These are phyloP conservation scores for Tricharina praecox DNA, from an alignment of 495 filamentous ascomycete species.

Conservation along the genomic window DNA sequence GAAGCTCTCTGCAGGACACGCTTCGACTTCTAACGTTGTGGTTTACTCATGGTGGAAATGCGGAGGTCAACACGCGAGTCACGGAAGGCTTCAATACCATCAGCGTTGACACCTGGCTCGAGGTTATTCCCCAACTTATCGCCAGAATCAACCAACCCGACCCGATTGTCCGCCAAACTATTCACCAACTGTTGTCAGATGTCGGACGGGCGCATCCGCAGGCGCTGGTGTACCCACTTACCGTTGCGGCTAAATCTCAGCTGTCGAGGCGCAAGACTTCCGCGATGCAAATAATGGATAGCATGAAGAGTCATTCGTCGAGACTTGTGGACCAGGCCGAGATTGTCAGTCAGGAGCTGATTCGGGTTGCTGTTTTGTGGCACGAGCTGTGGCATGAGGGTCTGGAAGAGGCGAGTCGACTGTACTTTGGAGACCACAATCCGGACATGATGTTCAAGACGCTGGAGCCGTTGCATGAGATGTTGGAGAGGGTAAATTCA, in stretches of 20 bases:
- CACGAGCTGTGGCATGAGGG: constrained; percentile 98
- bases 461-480: constrained; percentile 75
- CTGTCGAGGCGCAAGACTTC: constrained; percentile 66
- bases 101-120: constrained; percentile 92
- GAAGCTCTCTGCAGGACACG: constrained; percentile 89
- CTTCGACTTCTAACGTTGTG: constrained; percentile 82
- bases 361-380: constrained; percentile 92
- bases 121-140: constrained; percentile 93
- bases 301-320: constrained; percentile 88
- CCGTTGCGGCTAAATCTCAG: constrained; percentile 89
- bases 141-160: constrained; percentile 94
- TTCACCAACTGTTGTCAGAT: constrained; percentile 79
- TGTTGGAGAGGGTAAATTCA: constrained; percentile 47
- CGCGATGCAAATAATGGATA: constrained; percentile 86
- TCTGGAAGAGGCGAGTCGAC: constrained; percentile 86
- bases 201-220: constrained; percentile 89
- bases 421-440: constrained; percentile 87
- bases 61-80: constrained; percentile 71
- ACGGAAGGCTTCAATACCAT: constrained; percentile 79
- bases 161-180: constrained; percentile 61
- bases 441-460: constrained; percentile 93
- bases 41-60: constrained; percentile 81
- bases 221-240: constrained; percentile 97
- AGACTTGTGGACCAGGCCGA: constrained; percentile 89
- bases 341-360: constrained; percentile 81